These are phyloP conservation scores for Hypoxylon lienhwacheense DNA, from an alignment of 495 filamentous ascomycete species.

Conservation along the genomic window DNA sequence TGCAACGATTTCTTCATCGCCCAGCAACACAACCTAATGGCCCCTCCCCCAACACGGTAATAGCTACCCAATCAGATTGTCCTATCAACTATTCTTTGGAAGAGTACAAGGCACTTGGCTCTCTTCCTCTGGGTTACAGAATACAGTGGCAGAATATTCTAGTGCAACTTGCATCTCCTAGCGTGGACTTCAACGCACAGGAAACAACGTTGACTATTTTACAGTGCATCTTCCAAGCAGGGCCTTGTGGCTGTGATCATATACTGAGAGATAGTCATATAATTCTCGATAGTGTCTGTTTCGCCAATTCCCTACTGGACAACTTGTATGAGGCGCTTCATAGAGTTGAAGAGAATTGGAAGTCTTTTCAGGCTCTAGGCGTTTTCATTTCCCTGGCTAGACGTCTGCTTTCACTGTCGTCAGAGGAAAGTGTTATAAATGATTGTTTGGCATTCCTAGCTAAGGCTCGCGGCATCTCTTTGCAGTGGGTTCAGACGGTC, in stretches of 20 bases:
- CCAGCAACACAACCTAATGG: slow-evolving; percentile 33
- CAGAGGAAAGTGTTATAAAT: background rate
- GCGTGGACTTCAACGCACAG: slow-evolving; percentile 50
- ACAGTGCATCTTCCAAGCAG: slow-evolving; percentile 56
- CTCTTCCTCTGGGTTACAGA: slow-evolving; percentile 49
- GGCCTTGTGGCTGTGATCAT: slow-evolving; percentile 32
- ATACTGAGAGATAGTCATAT: slow-evolving; percentile 22
- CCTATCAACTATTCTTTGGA: slow-evolving; percentile 49
- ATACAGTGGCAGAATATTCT: slow-evolving; percentile 62
- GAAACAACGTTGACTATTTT: slow-evolving; percentile 50
- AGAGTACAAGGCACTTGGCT: slow-evolving; percentile 54
- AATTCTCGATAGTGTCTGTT: slow-evolving; percentile 13
- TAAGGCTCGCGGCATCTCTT: slow-evolving; percentile 25
- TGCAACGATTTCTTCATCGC: slow-evolving; percentile 46
- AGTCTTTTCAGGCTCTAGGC: slow-evolving; percentile 44
- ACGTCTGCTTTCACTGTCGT: slow-evolving; percentile 45
- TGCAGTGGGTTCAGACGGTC: slow-evolving; percentile 41
- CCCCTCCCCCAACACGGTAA: slow-evolving; percentile 46
- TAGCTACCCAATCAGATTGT: slow-evolving; percentile 49
- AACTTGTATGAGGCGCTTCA: slow-evolving; percentile 30
- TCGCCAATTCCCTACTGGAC: slow-evolving; percentile 17
- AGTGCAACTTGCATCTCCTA: slow-evolving; percentile 50
- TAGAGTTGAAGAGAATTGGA: slow-evolving; percentile 55
- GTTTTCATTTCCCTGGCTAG: slow-evolving; percentile 41
- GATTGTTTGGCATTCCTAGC: slow-evolving; percentile 32